Evolutionary conservation across 2,329 filamentous ascomycete genomes (phyloP).

Genomic region (Tolypocladium tropicale): DNA sequence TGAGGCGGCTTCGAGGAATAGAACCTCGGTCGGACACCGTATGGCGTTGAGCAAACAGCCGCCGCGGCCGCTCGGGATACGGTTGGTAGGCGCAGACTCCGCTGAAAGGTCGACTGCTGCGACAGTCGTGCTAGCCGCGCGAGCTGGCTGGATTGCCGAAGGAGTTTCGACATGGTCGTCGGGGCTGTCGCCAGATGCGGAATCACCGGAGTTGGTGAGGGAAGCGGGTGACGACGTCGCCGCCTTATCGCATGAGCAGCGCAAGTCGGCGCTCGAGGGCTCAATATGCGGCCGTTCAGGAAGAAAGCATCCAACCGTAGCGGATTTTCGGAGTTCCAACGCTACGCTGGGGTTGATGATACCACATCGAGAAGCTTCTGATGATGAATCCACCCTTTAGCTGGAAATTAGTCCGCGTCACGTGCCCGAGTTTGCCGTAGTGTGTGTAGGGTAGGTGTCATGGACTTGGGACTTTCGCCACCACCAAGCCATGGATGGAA

Average conservation of each 20-base stretch:
- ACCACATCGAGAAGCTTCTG: slow-evolving; percentile 13
- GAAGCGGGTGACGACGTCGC: slow-evolving; percentile 9
- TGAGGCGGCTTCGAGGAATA: slow-evolving; percentile 29
- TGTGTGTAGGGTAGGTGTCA: slow-evolving; percentile 1
- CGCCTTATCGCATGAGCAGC: slow-evolving; percentile 23
- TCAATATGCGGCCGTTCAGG: not conserved
- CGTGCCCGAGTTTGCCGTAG: slow-evolving; percentile 11
- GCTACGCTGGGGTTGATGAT: slow-evolving; percentile 14
- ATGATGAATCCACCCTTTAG: slow-evolving; percentile 14
- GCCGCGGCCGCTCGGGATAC: slow-evolving; percentile 21
- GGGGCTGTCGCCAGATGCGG: slow-evolving; percentile 20
- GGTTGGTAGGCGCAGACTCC: slow-evolving; percentile 26
- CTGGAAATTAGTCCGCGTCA: slow-evolving; percentile 20
- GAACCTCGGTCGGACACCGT: slow-evolving; percentile 21
- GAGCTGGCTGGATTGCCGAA: slow-evolving; percentile 57
- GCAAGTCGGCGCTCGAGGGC: slow-evolving; percentile 9
- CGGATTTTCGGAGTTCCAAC: not conserved
- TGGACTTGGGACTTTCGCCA: not conserved
- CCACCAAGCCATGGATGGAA: too few relatives aligned
- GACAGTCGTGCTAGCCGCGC: slow-evolving; percentile 50
- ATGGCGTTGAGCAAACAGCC: slow-evolving; percentile 24
- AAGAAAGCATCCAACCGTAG: slow-evolving; percentile 8
- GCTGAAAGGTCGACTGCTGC: slow-evolving; percentile 39
- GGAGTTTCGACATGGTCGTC: slow-evolving; percentile 50
- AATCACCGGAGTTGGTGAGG: slow-evolving; percentile 19